phyloP scores from a whole-genome alignment of 139 green algal species.

The Volvox reticuliferus region DNA sequence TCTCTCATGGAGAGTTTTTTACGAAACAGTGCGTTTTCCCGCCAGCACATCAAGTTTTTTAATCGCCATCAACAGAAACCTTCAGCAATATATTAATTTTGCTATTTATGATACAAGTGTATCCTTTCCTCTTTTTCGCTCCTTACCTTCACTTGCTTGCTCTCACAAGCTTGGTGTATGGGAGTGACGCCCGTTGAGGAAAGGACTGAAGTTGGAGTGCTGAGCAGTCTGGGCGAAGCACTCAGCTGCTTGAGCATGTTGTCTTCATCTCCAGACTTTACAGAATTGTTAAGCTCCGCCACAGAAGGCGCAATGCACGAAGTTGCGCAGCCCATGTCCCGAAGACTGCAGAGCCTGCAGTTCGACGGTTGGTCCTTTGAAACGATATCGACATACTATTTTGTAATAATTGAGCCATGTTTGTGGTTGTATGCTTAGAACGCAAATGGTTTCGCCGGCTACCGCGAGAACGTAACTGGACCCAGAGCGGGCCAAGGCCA shows the following conservation, averaged over 20 bases:
- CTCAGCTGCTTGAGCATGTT: not conserved
- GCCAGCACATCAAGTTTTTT: too few species aligned
- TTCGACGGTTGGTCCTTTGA: too few species aligned
- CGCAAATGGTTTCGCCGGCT: too few species aligned
- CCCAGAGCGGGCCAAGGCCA: too few species aligned
- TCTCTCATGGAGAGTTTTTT: not conserved
- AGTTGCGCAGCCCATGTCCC: not conserved
- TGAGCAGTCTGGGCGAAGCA: not conserved
- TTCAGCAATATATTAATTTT: too few species aligned
- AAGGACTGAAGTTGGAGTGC: not conserved
- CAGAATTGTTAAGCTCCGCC: not conserved
- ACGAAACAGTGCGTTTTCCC: not conserved
- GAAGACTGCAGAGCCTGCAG: too few species aligned
- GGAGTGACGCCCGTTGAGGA: not conserved
- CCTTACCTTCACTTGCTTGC: slow-evolving; percentile 17
- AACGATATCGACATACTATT: too few species aligned
- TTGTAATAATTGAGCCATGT: too few species aligned
- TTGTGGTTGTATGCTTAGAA: too few species aligned
- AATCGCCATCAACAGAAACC: too few species aligned
- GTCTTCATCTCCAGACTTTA: not conserved
- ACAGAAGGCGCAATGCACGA: not conserved
- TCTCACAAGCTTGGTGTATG: not conserved
- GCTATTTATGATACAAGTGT: not conserved
- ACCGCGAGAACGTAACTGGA: too few species aligned
- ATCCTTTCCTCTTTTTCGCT: too few species aligned